These are phyloP conservation scores for Talaromyces rugulosus DNA, from an alignment of 2,329 filamentous ascomycete genomes.

Conservation along the genomic window DNA sequence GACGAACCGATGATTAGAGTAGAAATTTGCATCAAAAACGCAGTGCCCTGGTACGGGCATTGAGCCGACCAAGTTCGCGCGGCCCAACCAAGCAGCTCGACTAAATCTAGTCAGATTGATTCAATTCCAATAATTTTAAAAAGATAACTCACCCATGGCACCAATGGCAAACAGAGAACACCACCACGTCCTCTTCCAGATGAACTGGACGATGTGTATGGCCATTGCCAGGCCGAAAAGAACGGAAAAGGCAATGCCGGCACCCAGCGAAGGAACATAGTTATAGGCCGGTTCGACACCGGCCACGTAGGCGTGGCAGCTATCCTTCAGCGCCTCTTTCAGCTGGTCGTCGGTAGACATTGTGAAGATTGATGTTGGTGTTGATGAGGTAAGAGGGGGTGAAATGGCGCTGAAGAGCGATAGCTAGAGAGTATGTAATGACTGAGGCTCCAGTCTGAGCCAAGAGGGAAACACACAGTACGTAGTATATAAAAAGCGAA, in stretches of 20 bases:
- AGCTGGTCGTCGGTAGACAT: not conserved
- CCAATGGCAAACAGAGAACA: constrained; percentile 33
- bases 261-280: constrained; percentile 44
- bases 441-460: not conserved
- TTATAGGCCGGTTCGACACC: constrained; percentile 29
- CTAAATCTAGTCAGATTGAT: constrained; percentile 14
- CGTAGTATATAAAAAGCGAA: not conserved
- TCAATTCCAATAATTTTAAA: not conserved
- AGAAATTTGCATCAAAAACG: constrained; percentile 50
- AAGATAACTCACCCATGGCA: constrained; percentile 27
- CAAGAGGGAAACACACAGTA: not conserved
- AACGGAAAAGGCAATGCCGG: constrained; percentile 43
- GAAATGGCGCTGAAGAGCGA: not conserved
- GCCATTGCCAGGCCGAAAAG: constrained; percentile 42
- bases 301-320: constrained; percentile 24
- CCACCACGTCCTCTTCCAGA: constrained; percentile 38
- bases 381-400: not conserved
- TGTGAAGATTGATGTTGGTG: not conserved
- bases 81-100: constrained; percentile 47
- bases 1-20: constrained; percentile 33
- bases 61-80: constrained; percentile 46
- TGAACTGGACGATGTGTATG: constrained; percentile 29
- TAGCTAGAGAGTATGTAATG: not conserved
- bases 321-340: constrained; percentile 12
- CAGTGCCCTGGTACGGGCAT: constrained; percentile 47